Percentiles rank a stretch among this genome's conserved stretches.
phyloP scores from a whole-genome alignment of 176 grass and related monocot genomes.

The Dactylis glomerata region DNA sequence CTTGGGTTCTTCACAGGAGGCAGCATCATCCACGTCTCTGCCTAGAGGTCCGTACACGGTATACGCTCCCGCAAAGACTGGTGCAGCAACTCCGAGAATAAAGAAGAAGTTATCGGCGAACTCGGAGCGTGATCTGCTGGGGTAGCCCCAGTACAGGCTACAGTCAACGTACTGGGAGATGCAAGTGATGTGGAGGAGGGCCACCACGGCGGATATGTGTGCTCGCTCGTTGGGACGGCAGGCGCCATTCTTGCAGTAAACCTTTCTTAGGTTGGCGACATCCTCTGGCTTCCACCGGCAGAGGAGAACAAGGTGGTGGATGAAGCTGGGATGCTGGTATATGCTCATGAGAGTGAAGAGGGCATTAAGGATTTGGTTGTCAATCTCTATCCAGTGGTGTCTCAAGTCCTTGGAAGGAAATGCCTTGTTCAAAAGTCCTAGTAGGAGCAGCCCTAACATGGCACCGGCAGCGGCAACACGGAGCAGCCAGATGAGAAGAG shows the following conservation, averaged over 20 bases:
- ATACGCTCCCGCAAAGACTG: constrained; percentile 54
- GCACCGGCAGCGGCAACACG: constrained; percentile 53
- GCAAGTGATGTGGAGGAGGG: constrained; percentile 76
- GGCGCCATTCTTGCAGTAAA: constrained; percentile 68
- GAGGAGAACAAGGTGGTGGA: constrained; percentile 63
- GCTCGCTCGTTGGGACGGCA: constrained; percentile 46
- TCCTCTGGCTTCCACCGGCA: constrained; percentile 54
- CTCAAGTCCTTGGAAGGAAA: constrained; percentile 58
- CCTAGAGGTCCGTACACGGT: constrained; percentile 72
- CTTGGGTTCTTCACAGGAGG: constrained; percentile 41
- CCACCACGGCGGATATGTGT: constrained; percentile 66
- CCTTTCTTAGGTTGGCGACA: constrained; percentile 41
- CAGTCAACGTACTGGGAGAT: constrained; percentile 63
- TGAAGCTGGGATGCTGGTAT: constrained; percentile 65
- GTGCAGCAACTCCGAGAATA: constrained; percentile 41
- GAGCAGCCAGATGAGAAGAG: constrained; percentile 72
- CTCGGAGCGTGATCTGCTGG: constrained; percentile 49
- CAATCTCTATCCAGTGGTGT: constrained; percentile 81
- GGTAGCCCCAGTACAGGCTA: constrained; percentile 65
- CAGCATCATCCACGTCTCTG: constrained; percentile 32
- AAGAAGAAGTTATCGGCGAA: constrained; percentile 65
- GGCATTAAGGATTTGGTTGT: constrained; percentile 89
- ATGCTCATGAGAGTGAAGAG: constrained; percentile 94
- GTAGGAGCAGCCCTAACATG: constrained; percentile 69
- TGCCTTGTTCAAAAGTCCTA: constrained; percentile 57